Evolutionary conservation across 2,329 filamentous ascomycete species (phyloP).

Genomic region (Epichloe scottii): DNA sequence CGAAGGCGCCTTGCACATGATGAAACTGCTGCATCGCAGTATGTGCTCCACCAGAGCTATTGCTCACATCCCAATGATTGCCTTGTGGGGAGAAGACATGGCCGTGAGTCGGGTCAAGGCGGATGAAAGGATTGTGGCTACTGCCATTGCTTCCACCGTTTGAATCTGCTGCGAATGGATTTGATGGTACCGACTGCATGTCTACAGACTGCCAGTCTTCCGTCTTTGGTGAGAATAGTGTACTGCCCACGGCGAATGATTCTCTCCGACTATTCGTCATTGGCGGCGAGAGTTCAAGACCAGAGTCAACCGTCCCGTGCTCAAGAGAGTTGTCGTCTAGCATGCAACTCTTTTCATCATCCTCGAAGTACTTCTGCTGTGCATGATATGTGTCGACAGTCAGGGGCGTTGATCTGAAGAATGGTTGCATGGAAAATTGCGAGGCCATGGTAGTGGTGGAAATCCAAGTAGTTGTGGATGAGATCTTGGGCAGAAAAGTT

Average conservation of each 20-base stretch:
- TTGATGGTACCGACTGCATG: conserved; percentile 51
- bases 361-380: conserved; percentile 43
- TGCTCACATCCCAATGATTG: conserved; percentile 50
- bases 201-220: conserved; percentile 53
- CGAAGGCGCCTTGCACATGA: conserved; percentile 44
- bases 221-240: conserved; percentile 52
- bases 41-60: conserved; percentile 56
- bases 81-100: conserved; percentile 26
- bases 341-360: conserved; percentile 43
- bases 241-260: conserved; percentile 43
- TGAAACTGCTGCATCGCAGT: conserved; percentile 59
- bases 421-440: conserved; percentile 36
- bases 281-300: conserved; percentile 49
- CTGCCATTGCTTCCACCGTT: conserved; percentile 38
- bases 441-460: conserved; percentile 32
- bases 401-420: conserved; percentile 36
- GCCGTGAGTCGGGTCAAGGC: conserved; percentile 40
- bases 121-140: conserved; percentile 53
- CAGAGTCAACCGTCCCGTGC: conserved; percentile 45
- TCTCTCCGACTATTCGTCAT: conserved; percentile 51
- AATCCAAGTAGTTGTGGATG: background rate
- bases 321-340: conserved; percentile 50
- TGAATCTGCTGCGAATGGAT: conserved; percentile 47
- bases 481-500: background rate
- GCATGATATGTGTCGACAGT: conserved; percentile 41